phyloP scores from a whole-genome alignment of 2,329 filamentous ascomycete species.

The Paracoccidioides brasiliensis region DNA sequence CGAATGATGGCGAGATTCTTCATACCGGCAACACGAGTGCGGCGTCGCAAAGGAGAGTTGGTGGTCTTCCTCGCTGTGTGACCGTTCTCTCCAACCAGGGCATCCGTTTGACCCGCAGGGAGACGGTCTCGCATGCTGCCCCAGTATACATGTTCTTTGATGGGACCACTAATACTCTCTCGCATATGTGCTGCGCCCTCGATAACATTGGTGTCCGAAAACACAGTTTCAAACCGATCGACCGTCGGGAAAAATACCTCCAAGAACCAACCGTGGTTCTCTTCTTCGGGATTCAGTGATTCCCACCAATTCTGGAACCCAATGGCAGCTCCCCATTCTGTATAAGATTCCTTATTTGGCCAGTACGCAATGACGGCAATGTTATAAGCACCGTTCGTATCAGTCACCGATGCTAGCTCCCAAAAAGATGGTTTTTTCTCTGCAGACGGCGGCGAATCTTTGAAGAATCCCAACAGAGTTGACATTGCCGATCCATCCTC shows the following conservation, averaged over 20 bases:
- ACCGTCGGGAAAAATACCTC: slow-evolving; percentile 32
- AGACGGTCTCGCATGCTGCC: slow-evolving; percentile 36
- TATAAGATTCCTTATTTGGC: slow-evolving; percentile 18
- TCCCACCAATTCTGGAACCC: slow-evolving; percentile 31
- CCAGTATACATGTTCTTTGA: slow-evolving; percentile 36
- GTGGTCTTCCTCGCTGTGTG: not conserved
- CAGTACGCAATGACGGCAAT: slow-evolving; percentile 30
- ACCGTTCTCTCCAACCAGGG: slow-evolving; percentile 18
- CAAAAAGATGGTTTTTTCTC: slow-evolving; percentile 11
- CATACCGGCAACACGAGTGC: slow-evolving; percentile 24
- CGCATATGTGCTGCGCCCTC: slow-evolving; percentile 34
- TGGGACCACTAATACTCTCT: slow-evolving; percentile 23
- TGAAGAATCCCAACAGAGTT: slow-evolving; percentile 8
- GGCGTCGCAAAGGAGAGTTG: slow-evolving; percentile 1
- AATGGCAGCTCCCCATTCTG: slow-evolving; percentile 21
- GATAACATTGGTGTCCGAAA: slow-evolving; percentile 24
- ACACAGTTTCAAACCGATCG: slow-evolving; percentile 34
- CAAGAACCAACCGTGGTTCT: slow-evolving; percentile 29
- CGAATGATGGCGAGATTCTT: slow-evolving; percentile 34
- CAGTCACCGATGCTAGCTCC: slow-evolving; percentile 23
- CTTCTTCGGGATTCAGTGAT: slow-evolving; percentile 14
- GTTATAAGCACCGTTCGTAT: slow-evolving; percentile 23
- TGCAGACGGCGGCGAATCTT: not conserved
- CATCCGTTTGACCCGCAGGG: slow-evolving; percentile 27
- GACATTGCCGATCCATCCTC: slow-evolving; percentile 9